Evolutionary conservation across 2,329 filamentous ascomycete species (phyloP), one percentile per base, ranked within the genome.

Genomic region (Atkinsonella hypoxylon): DNA sequence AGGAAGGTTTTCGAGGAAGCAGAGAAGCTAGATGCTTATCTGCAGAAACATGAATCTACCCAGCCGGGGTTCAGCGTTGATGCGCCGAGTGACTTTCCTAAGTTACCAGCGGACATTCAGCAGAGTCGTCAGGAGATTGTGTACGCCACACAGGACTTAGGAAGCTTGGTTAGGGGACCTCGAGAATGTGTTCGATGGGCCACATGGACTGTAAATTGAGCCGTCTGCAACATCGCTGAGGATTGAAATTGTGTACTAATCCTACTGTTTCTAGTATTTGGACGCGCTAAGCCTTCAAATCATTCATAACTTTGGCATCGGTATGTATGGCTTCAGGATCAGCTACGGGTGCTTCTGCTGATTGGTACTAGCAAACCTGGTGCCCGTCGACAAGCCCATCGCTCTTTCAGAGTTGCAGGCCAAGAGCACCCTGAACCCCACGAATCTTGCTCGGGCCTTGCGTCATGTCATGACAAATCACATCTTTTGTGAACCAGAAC

Each of bases 391-490:
- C 17, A 59, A 62, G 22, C 66, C 72, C 40, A 75, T 76, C 49
- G 60, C 70, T 1, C 67, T 77, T 20, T 49, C 62, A 22, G 67
- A 77, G 45, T 70, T 79, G 3, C 63, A 73, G 46, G 55, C 64
- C 43, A 72, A 71, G 55, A 74, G 72, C 0, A 56, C 66, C 0
- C 60, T 78, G 20, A 72, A 76, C 55, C 63, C 71, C 30, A 66
- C 72, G 54, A 77, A 78, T 57, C 65, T 79, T 17, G 68, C 71
- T 12, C 72, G 76, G 44, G 63, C 76, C 7, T 61, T 79, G 30
- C 74, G 78, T 8, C 72, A 80, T 59, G 76, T 73, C 39, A 81
- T 81, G 70, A 80, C 77, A 12, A 76, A 73, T 55, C 66, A 68
- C 11, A 69, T 82, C 51, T 81, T 83, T 62, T 59, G 64, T 42